A percentile compares a stretch with the other conserved stretches of the same genome.
These are phyloP conservation scores for Sambucus nigra DNA, from an alignment of 129 eudicot species.

Conservation along the genomic window DNA sequence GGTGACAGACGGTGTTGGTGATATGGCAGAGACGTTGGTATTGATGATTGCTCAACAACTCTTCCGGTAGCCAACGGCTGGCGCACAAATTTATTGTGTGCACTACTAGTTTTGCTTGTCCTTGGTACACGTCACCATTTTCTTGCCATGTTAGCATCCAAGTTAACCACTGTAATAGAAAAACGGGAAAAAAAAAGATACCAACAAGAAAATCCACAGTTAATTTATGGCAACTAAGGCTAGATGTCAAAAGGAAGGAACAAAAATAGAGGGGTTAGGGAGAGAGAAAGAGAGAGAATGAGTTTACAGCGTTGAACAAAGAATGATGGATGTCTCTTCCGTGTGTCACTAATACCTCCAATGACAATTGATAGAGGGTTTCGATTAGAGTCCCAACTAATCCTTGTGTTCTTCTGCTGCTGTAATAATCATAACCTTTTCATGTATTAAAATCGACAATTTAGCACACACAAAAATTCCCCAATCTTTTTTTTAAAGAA, in stretches of 20 bases:
- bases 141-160: slow-evolving; percentile 60
- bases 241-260: no score
- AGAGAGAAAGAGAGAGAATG: not conserved
- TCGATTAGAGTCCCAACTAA: slow-evolving; percentile 38
- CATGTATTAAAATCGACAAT: no score
- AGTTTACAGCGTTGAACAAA: slow-evolving; percentile 12
- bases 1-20: slow-evolving; percentile 41
- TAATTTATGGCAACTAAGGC: no score
- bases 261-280: not conserved
- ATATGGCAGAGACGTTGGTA: slow-evolving; percentile 35
- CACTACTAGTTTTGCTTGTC: slow-evolving; percentile 49
- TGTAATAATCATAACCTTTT: slow-evolving; percentile 14
- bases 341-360: slow-evolving; percentile 46
- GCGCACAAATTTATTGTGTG: slow-evolving; percentile 41
- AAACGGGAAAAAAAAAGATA: no score
- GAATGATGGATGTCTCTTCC: slow-evolving; percentile 46
- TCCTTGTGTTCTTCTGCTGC: slow-evolving; percentile 26
- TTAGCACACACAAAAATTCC: no score
- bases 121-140: slow-evolving; percentile 35
- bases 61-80: slow-evolving; percentile 26
- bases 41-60: slow-evolving; percentile 28
- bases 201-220: no score
- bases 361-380: slow-evolving; percentile 55
- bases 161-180: slow-evolving; percentile 48
- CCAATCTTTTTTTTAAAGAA: no score